A percentile compares a stretch with the other conserved stretches of the same genome.
phyloP scores from a whole-genome alignment of 139 green algal species.

The Ettlia oleoabundans region DNA sequence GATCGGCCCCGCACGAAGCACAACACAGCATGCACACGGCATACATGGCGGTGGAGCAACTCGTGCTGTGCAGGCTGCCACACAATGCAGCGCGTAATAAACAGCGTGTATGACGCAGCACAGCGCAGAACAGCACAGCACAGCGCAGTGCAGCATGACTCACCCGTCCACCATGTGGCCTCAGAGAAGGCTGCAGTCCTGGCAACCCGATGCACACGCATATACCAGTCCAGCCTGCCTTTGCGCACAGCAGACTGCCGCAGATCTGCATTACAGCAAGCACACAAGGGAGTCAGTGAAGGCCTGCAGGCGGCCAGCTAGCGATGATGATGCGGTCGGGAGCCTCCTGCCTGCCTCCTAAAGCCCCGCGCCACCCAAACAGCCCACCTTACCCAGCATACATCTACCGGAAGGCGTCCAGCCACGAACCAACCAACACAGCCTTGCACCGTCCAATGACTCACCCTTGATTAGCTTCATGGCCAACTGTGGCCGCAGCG shows the following conservation, averaged over 20 bases:
- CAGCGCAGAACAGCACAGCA: not conserved
- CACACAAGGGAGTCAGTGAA: not conserved
- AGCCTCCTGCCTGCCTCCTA: not conserved
- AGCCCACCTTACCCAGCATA: not conserved
- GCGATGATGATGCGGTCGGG: not conserved
- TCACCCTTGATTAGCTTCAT: constrained; percentile 26
- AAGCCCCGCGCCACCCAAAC: too few relatives aligned
- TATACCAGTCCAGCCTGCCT: constrained; percentile 7
- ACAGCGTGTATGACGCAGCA: not conserved
- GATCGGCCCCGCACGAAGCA: too few relatives aligned
- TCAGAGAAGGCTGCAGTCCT: constrained; percentile 32
- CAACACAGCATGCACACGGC: not conserved
- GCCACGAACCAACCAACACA: not conserved
- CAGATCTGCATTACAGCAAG: constrained; percentile 13
- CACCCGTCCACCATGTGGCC: constrained; percentile 17
- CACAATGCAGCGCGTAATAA: too few relatives aligned
- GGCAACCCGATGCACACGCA: constrained; percentile 7
- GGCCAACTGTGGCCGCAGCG: not conserved
- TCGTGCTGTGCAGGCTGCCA: not conserved
- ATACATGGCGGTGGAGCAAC: not conserved
- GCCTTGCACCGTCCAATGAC: not conserved
- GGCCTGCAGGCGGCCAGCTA: not conserved
- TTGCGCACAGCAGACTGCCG: constrained; percentile 27
- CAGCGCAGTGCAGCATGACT: not conserved
- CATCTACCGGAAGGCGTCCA: not conserved